These are phyloP conservation scores for Fagus crenata DNA, from an alignment of 306 rosid species.

Conservation along the genomic window DNA sequence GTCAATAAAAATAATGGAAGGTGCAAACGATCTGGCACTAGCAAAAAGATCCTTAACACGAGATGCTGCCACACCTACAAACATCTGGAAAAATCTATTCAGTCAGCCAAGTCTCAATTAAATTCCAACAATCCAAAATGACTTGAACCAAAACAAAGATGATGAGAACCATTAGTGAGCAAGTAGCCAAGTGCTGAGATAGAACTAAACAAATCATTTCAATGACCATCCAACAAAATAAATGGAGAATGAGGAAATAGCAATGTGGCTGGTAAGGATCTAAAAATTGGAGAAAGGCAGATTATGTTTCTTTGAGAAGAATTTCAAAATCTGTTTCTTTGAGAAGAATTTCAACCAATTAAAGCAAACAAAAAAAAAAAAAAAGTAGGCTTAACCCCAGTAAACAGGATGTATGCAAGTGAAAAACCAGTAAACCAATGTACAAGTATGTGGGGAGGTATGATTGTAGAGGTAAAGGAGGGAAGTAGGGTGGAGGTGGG, in stretches of 20 bases:
- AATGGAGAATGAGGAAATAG: background rate
- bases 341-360: background rate
- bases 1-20: conserved; percentile 91
- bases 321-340: background rate
- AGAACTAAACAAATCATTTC: background rate
- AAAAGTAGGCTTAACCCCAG: no score
- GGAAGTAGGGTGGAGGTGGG: no score
- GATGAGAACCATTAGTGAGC: conserved; percentile 16
- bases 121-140: conserved; percentile 14
- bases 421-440: no score
- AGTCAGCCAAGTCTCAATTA: conserved; percentile 19
- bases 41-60: conserved; percentile 95
- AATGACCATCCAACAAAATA: conserved; percentile 1
- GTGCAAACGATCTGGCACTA: conserved; percentile 86
- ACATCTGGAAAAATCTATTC: conserved; percentile 62
- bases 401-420: no score
- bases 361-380: background rate
- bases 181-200: background rate
- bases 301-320: background rate
- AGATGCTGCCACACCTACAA: conserved; percentile 98
- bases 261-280: background rate
- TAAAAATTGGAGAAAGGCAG: background rate
- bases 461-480: no score
- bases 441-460: no score
- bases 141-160: conserved; percentile 7